A percentile compares a stretch with the other conserved stretches of the same genome.
Conservation (phyloP, 176 grass and related monocot genomes). For the Avena insularis region DNA sequence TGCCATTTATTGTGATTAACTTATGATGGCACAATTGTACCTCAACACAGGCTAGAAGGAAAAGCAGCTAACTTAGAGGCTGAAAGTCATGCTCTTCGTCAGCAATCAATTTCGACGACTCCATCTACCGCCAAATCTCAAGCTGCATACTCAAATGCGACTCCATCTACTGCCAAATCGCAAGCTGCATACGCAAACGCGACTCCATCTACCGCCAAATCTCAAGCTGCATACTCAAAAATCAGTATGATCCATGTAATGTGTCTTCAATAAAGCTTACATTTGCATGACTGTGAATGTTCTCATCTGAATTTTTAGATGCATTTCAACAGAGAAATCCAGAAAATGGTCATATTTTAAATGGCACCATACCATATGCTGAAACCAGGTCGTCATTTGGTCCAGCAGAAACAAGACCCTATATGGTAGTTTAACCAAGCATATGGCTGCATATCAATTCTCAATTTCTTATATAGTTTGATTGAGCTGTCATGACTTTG, state of each 20-base stretch:
- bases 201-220: constrained; percentile 63
- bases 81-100: constrained; percentile 73
- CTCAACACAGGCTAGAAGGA: constrained; percentile 62
- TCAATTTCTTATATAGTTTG: constrained; percentile 35
- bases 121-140: constrained; percentile 70
- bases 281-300: constrained; percentile 42
- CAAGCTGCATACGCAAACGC: constrained; percentile 61
- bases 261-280: constrained; percentile 46
- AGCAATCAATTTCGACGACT: constrained; percentile 62
- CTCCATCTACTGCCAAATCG: constrained; percentile 68
- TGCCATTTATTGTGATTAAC: neutral
- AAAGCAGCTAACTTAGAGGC: constrained; percentile 63
- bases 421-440: constrained; percentile 57
- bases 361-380: constrained; percentile 64
- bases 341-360: constrained; percentile 80
- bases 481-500: constrained; percentile 2
- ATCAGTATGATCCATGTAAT: constrained; percentile 70
- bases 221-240: constrained; percentile 64
- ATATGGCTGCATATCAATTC: constrained; percentile 27
- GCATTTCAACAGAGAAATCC: constrained; percentile 65
- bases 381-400: constrained; percentile 41
- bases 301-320: constrained; percentile 49
- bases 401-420: constrained; percentile 46
- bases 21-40: constrained; percentile 26
- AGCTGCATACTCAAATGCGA: constrained; percentile 58